These are phyloP conservation scores for Uronychia binucleata DNA, from an alignment of 73 alveolate genomes.

Conservation along the genomic window DNA sequence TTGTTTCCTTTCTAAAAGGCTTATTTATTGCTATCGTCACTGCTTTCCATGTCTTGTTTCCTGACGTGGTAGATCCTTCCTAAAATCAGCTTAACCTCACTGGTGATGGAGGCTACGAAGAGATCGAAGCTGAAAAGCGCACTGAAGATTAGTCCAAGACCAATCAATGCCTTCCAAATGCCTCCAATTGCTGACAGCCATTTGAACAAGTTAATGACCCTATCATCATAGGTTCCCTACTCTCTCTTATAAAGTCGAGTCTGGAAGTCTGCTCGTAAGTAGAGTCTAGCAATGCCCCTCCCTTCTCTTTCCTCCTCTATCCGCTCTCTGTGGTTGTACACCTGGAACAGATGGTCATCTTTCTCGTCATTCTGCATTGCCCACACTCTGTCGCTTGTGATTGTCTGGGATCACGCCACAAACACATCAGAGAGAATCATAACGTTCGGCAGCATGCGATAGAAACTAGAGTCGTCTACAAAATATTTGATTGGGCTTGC, in stretches of 20 bases:
- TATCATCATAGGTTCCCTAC: background rate
- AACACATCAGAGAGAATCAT: background rate
- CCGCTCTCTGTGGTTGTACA: background rate
- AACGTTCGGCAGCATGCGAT: background rate
- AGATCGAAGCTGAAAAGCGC: background rate
- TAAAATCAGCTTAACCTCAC: background rate
- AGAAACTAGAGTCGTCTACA: background rate
- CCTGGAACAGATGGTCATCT: background rate
- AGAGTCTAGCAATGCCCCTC: background rate
- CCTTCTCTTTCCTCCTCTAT: background rate
- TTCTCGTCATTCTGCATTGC: background rate
- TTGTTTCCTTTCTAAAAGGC: background rate
- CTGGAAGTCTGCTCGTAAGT: background rate
- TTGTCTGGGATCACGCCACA: background rate
- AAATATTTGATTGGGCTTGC: background rate
- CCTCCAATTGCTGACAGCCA: background rate
- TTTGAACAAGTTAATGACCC: background rate
- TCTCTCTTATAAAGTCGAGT: background rate
- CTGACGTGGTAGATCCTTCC: background rate
- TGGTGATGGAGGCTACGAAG: background rate
- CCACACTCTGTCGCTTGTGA: background rate
- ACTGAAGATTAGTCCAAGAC: background rate
- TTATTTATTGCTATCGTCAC: too few species aligned
- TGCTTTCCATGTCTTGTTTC: background rate
- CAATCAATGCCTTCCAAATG: background rate